phyloP scores from a whole-genome alignment of 139 green algal species.

The Nannochloris sp. region DNA sequence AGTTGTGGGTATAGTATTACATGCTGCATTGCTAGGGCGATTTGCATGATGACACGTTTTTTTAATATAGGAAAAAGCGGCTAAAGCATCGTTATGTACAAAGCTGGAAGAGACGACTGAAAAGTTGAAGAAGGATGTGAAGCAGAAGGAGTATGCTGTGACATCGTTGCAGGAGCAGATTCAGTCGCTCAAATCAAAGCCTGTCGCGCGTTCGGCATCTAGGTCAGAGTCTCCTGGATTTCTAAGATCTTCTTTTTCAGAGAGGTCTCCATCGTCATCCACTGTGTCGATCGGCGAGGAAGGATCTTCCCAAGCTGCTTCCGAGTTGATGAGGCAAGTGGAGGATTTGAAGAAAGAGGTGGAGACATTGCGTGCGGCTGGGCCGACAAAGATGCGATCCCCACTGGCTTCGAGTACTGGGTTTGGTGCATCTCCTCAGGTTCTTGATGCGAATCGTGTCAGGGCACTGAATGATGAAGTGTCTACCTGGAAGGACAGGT shows the following conservation, averaged over 20 bases:
- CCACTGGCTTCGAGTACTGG: background rate
- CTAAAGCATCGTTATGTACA: background rate
- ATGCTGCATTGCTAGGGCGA: no score
- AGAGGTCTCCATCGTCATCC: no score
- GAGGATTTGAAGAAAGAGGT: background rate
- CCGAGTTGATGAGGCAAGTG: background rate
- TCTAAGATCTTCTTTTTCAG: no score
- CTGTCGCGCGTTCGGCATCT: background rate
- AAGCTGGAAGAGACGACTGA: conserved; percentile 5
- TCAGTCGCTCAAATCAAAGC: background rate
- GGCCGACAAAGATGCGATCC: no score
- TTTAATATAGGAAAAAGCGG: background rate
- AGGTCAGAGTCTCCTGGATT: background rate
- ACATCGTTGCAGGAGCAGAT: background rate
- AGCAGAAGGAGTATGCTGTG: background rate
- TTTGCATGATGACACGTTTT: background rate
- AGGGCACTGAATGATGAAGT: conserved; percentile 6
- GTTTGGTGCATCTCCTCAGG: background rate
- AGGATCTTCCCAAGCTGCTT: background rate
- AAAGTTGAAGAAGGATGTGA: conserved; percentile 1
- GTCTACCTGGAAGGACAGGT: conserved; percentile 1
- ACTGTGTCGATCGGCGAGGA: no score
- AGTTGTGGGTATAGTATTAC: no score
- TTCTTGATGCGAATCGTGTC: conserved; percentile 2
- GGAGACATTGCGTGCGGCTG: background rate